Evolutionary conservation across 345 rosid species (phyloP).

Genomic region (Ceriops decandra): DNA sequence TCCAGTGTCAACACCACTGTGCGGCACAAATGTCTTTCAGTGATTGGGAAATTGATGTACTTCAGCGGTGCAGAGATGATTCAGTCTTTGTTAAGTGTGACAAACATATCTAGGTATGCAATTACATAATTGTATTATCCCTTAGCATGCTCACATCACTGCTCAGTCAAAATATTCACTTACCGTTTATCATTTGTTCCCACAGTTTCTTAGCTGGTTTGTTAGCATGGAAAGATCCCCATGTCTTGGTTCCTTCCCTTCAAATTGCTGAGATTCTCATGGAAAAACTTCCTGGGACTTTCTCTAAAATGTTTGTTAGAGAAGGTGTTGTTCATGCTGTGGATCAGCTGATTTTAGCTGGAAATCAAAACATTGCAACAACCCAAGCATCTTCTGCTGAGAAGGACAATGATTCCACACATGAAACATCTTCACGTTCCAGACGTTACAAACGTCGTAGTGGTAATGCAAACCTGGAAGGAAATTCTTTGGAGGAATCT

Average conservation of each 20-base stretch:
- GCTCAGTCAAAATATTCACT: slow-evolving; percentile 4
- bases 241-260: slow-evolving; percentile 90
- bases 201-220: slow-evolving; percentile 94
- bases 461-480: slow-evolving; percentile 65
- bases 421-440: slow-evolving; percentile 72
- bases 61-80: slow-evolving; percentile 90
- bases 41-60: slow-evolving; percentile 92
- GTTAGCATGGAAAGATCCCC: slow-evolving; percentile 99
- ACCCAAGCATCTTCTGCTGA: slow-evolving; percentile 53
- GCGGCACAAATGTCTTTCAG: slow-evolving; percentile 96
- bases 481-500: slow-evolving; percentile 57
- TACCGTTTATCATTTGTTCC: slow-evolving; percentile 16
- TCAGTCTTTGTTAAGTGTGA: slow-evolving; percentile 69
- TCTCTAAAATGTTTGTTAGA: slow-evolving; percentile 90
- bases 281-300: slow-evolving; percentile 98
- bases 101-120: slow-evolving; percentile 87
- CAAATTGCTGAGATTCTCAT: slow-evolving; percentile 95
- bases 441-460: slow-evolving; percentile 85
- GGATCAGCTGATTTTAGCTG: slow-evolving; percentile 82
- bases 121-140: slow-evolving; percentile 6
- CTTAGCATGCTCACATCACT: background rate
- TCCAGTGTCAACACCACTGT: slow-evolving; percentile 90
- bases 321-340: slow-evolving; percentile 99
- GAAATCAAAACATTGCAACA: slow-evolving; percentile 43
- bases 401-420: slow-evolving; percentile 66